Base-by-base conservation (phyloP, 768 basidiomycete species). In the Amanita subjunquillea region DNA sequence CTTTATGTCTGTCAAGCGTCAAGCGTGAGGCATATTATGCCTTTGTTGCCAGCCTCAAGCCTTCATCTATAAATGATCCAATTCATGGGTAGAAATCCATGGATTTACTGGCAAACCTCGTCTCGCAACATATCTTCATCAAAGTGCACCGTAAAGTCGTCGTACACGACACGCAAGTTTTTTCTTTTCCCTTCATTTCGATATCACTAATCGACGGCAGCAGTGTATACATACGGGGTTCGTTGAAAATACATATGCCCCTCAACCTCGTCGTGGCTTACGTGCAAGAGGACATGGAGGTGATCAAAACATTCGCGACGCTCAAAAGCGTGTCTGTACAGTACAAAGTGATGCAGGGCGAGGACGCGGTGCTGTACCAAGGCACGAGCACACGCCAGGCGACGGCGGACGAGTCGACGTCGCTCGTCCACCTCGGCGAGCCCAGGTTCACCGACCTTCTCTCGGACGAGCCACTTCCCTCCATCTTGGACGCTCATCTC, bases 381-480 rank as follows among this genome's bases (percentile, higher is more conserved):
- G 48, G 48, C 20, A 38, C 37, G 37, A 50, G 48, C 48, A 8
- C 34, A 4, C 0, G 0, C n/a, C 12, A 37, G 4, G 15, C 46
- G 7, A 22, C 22, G 12, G 23, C 23, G 1, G 48, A 20, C 6
- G 7, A 9, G 20, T 39, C 25, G 4, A 42, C 38, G 6, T 51
- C 50, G 40, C 50, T 41, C 40, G 6, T 51, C 4, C 23, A 22
- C 8, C 15, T 42, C 3, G 15, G 39, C 13, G 50, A 42, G 0
- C 39, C 50, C n/a, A 42, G 20, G 22, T 51, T 12, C 40, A 51
- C 50, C 15, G 50, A 34, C 30, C 40, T 51, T n/a, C 27, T 51
- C 22, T 40, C 50, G 13, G 22, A 42, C 39, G 13, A 20, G 7
- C 38, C 50, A 1, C 39, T 41, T 10, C 40, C 50, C 4, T 2